These are phyloP conservation scores for Leccinum obscurum DNA, from an alignment of 768 basidiomycete species.

Conservation along the genomic window DNA sequence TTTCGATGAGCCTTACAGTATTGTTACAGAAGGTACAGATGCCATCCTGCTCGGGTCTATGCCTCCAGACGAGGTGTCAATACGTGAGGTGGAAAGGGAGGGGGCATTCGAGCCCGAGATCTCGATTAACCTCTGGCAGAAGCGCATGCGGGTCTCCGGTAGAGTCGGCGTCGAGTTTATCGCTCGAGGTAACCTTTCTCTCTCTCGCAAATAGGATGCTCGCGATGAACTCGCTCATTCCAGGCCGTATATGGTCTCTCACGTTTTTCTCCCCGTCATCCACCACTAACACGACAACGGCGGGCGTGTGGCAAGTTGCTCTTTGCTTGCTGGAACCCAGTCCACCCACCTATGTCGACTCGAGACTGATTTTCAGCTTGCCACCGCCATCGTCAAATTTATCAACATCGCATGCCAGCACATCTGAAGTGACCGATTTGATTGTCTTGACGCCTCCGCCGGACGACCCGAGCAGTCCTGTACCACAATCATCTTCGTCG, in stretches of 20 bases:
- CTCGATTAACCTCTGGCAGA: constrained; percentile 58
- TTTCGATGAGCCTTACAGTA: neutral
- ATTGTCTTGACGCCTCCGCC: constrained; percentile 7
- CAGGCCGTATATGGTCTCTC: constrained; percentile 32
- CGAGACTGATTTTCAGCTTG: constrained; percentile 46
- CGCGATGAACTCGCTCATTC: neutral
- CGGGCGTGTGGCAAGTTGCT: constrained; percentile 42
- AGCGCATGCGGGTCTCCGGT: constrained; percentile 66
- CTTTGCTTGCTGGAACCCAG: constrained; percentile 56
- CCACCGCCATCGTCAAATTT: constrained; percentile 19
- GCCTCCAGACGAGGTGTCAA: constrained; percentile 54
- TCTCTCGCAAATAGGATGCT: neutral
- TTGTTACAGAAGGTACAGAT: constrained; percentile 42
- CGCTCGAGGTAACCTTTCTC: constrained; percentile 43
- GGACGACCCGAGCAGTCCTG: neutral
- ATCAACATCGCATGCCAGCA: neutral
- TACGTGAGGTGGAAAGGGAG: constrained; percentile 51
- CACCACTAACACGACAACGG: neutral
- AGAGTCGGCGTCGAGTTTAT: constrained; percentile 63
- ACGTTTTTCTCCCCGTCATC: constrained; percentile 21
- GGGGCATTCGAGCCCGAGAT: constrained; percentile 51
- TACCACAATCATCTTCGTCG: neutral
- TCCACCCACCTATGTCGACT: constrained; percentile 58
- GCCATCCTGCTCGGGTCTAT: constrained; percentile 43
- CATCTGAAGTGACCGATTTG: constrained; percentile 6